Evolutionary conservation across 2,329 filamentous ascomycete genomes (phyloP), one percentile per base, ranked within the genome.

Genomic region (Xylaria sp.): DNA sequence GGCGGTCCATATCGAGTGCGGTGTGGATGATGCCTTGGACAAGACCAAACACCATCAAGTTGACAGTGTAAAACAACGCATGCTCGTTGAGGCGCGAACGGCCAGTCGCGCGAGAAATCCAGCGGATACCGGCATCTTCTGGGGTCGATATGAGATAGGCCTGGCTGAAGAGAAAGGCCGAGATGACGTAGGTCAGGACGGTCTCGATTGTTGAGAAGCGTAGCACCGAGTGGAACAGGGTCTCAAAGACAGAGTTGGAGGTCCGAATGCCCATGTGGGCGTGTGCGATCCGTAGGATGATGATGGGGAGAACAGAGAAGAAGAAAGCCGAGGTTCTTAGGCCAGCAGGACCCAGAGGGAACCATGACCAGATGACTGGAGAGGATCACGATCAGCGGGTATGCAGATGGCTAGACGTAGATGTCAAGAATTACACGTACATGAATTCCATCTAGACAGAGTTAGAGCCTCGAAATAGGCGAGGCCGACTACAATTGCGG

Each of bases 201-300:
- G 92, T 94, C 74, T 92, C 86, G 60, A 89, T 73, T 4, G 90
- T 87, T 63, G 87, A 83, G 37, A 87, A 77, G 19, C 82, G 86
- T 23, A 88, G 77, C 9, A 87, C 79, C 67, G 85, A 82, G 64
- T 82, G 82, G 58, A 78, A 78, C 58, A 94, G 84, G 7, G 87
- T 90, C 62, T 89, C 82, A 69, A 89, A 82, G 49, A 86, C 83
- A 3, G 90, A 92, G 60, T 83, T 81, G 40, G 91, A 89, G 17
- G 91, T 94, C 73, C 91, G 85, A 62, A 85, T 76, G 69, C 90
- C 91, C 66, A 91, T 84, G 73, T 94, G 92, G 77, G 93, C 88
- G 75, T 94, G 90, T 46, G 90, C 88, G 72, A 97, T 92, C 72
- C 94, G 92, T 54, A 97, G 85, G 69, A 97, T 84, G 78, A 96